phyloP scores from a whole-genome alignment of 129 eudicot species.

The Rutidosis leptorrhynchoides region DNA sequence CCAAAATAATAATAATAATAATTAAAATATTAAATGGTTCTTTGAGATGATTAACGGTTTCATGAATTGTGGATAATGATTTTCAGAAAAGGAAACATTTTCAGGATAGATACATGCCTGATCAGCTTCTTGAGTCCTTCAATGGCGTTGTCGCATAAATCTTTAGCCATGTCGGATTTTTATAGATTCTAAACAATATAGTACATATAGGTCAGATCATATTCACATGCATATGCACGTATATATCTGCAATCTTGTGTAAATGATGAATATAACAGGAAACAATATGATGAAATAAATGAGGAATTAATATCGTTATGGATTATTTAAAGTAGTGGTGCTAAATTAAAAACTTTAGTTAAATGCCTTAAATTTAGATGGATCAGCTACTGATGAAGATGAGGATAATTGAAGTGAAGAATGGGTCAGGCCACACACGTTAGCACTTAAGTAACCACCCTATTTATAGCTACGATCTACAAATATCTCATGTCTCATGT shows the following conservation, averaged over 20 bases:
- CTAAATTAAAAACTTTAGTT: no score
- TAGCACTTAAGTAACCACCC: constrained; percentile 25
- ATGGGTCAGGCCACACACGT: constrained; percentile 34
- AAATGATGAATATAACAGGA: neutral
- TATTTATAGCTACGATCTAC: constrained; percentile 26
- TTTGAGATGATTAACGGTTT: no score
- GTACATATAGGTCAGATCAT: no score
- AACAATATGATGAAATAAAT: neutral
- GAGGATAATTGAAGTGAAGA: constrained; percentile 8
- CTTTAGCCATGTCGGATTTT: constrained; percentile 48
- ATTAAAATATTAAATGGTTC: no score
- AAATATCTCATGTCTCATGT: neutral
- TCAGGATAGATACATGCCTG: constrained; percentile 32
- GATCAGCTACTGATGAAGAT: constrained; percentile 11
- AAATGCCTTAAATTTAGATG: constrained; percentile 6
- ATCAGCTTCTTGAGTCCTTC: constrained; percentile 68
- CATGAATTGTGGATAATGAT: no score
- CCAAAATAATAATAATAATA: neutral
- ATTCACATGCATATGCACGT: neutral
- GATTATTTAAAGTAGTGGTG: neutral
- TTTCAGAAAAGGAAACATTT: no score
- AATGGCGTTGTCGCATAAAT: constrained; percentile 67
- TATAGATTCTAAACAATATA: no score
- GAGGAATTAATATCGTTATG: neutral
- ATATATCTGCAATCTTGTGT: neutral